phyloP scores from a whole-genome alignment of 345 rosid genomes.

The Populus tremula region DNA sequence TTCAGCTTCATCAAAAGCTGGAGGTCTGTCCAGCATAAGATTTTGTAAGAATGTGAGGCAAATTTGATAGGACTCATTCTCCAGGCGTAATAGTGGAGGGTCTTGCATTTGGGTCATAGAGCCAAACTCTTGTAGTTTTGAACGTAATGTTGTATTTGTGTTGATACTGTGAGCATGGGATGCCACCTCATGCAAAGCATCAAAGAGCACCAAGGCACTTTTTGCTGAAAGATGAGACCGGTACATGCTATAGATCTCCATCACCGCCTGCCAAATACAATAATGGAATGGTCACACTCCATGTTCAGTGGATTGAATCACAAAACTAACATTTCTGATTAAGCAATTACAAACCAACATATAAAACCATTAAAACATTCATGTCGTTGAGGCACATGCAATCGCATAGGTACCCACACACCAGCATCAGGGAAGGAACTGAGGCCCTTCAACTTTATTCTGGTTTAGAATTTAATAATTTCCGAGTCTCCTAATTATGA shows the following conservation, averaged over 20 bases:
- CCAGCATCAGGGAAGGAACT: neutral
- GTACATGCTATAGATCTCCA: constrained; percentile 92
- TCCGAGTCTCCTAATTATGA: neutral
- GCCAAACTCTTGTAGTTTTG: constrained; percentile 76
- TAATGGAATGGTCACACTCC: constrained; percentile 3
- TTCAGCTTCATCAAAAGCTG: constrained; percentile 46
- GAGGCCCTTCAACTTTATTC: neutral
- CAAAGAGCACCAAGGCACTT: constrained; percentile 65
- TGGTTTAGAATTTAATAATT: neutral
- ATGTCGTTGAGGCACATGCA: neutral
- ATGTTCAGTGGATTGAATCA: neutral
- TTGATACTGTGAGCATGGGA: constrained; percentile 77
- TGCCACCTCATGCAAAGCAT: constrained; percentile 81
- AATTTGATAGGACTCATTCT: constrained; percentile 91
- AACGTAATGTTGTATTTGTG: constrained; percentile 50
- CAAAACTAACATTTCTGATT: neutral
- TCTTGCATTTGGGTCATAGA: constrained; percentile 96
- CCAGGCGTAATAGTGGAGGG: constrained; percentile 89
- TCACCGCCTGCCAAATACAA: constrained; percentile 66
- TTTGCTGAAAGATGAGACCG: constrained; percentile 68
- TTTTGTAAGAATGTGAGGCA: constrained; percentile 89
- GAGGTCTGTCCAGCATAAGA: constrained; percentile 58
- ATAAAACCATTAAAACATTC: neutral
- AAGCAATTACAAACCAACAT: neutral
- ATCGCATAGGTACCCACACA: neutral